These are phyloP conservation scores for Candida caryicola DNA, from an alignment of 805 yeast genomes.

Conservation along the genomic window DNA sequence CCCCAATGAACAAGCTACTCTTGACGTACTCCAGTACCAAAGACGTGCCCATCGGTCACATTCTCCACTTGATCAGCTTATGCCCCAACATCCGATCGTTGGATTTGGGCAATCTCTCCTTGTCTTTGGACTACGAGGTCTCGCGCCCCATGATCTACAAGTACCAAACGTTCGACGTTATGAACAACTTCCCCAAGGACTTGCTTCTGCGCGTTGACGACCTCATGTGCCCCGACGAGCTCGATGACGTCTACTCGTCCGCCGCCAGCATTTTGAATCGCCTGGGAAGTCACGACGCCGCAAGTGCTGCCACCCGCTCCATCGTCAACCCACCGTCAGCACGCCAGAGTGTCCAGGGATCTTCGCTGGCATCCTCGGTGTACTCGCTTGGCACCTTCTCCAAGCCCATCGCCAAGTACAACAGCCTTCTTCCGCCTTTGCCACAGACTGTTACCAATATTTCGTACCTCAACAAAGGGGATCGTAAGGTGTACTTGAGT, in stretches of 20 bases:
- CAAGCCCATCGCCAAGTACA: conserved; percentile 33
- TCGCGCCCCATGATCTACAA: conserved; percentile 32
- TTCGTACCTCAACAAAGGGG: conserved; percentile 26
- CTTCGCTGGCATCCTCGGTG: conserved; percentile 22
- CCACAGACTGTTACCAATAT: conserved; percentile 27
- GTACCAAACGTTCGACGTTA: conserved; percentile 38
- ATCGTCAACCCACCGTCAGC: too few species aligned
- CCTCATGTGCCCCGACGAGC: conserved; percentile 15
- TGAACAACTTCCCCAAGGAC: conserved; percentile 37
- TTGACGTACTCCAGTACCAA: conserved; percentile 61
- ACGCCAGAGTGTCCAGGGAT: background rate
- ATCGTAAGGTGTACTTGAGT: conserved; percentile 31
- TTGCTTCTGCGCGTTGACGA: conserved; percentile 22
- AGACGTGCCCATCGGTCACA: conserved; percentile 76
- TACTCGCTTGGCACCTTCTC: conserved; percentile 24
- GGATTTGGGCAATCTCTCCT: conserved; percentile 58
- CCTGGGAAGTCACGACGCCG: background rate
- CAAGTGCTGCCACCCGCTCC: background rate
- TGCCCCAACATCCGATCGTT: conserved; percentile 60
- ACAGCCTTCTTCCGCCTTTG: conserved; percentile 38
- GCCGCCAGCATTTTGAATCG: conserved; percentile 4
- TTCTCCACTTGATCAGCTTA: conserved; percentile 63
- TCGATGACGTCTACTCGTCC: conserved; percentile 1
- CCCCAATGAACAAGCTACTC: conserved; percentile 58
- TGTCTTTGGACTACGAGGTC: conserved; percentile 66